These are phyloP conservation scores for Peronosclerospora sorghi DNA, from an alignment of 352 stramenopile species.

Conservation along the genomic window DNA sequence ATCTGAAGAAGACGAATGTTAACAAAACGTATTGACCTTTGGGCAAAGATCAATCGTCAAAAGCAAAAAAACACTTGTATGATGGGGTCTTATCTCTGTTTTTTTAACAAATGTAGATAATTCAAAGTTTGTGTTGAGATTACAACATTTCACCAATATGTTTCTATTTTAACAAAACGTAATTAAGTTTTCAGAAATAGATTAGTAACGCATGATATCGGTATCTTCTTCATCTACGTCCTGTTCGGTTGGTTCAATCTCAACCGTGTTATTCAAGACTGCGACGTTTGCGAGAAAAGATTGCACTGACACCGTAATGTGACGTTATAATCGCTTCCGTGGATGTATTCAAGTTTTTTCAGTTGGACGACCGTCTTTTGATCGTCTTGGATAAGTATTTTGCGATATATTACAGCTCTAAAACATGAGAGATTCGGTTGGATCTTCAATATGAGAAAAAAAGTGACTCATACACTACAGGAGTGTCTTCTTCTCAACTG, in stretches of 20 bases:
- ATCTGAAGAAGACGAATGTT: no score
- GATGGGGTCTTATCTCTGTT: no score
- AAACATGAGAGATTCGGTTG: conserved; percentile 30
- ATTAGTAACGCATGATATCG: conserved; percentile 10
- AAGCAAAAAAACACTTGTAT: no score
- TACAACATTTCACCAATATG: no score
- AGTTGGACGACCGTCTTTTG: conserved; percentile 40
- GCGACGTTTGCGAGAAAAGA: conserved; percentile 38
- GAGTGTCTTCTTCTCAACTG: conserved; percentile 25
- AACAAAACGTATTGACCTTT: no score
- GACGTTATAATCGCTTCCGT: conserved; percentile 26
- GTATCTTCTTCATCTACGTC: conserved; percentile 9
- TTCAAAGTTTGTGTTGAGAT: no score
- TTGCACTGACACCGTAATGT: conserved; percentile 32
- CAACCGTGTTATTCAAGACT: conserved; percentile 43
- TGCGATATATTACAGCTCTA: conserved; percentile 25
- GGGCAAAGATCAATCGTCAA: no score
- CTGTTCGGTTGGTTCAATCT: conserved; percentile 4
- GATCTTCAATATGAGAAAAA: conserved; percentile 48
- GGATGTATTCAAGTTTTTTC: conserved; percentile 50
- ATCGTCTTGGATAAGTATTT: conserved; percentile 50
- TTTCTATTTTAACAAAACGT: no score
- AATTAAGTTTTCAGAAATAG: no score
- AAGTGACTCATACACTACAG: conserved; percentile 29
- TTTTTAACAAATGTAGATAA: no score